phyloP scores from a whole-genome alignment of 345 rosid species.

The Populus euphratica region DNA sequence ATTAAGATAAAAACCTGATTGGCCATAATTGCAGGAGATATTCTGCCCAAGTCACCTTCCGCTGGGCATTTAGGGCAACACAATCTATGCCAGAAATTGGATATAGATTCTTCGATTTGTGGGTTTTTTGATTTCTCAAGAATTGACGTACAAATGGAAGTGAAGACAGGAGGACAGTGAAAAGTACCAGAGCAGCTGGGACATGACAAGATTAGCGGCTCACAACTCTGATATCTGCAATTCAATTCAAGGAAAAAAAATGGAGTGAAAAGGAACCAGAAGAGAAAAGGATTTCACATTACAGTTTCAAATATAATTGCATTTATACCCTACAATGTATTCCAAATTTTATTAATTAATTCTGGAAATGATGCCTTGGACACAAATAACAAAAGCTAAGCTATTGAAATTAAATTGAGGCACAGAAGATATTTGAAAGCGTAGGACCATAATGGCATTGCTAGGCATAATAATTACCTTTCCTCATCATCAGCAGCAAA shows the following conservation, averaged over 20 bases:
- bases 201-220: conserved; percentile 71
- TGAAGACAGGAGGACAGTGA: conserved; percentile 65
- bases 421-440: neutral
- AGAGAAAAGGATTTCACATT: neutral
- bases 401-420: neutral
- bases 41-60: conserved; percentile 55
- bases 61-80: conserved; percentile 71
- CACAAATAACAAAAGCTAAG: neutral
- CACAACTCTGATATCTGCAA: conserved; percentile 73
- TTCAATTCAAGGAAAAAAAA: conserved; percentile 7
- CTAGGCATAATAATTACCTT: conserved; percentile 47
- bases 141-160: conserved; percentile 41
- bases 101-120: conserved; percentile 43
- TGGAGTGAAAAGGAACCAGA: neutral
- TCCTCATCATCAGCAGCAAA: conserved; percentile 68
- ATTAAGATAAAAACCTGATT: conserved; percentile 55
- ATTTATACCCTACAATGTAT: neutral
- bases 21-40: conserved; percentile 77
- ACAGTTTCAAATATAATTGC: neutral
- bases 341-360: neutral
- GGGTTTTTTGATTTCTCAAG: conserved; percentile 33
- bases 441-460: neutral
- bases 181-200: conserved; percentile 78
- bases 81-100: conserved; percentile 65
- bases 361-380: neutral